These are phyloP conservation scores for Moniliophthora roreri DNA, from an alignment of 1,284 basidiomycete genomes.

Conservation along the genomic window DNA sequence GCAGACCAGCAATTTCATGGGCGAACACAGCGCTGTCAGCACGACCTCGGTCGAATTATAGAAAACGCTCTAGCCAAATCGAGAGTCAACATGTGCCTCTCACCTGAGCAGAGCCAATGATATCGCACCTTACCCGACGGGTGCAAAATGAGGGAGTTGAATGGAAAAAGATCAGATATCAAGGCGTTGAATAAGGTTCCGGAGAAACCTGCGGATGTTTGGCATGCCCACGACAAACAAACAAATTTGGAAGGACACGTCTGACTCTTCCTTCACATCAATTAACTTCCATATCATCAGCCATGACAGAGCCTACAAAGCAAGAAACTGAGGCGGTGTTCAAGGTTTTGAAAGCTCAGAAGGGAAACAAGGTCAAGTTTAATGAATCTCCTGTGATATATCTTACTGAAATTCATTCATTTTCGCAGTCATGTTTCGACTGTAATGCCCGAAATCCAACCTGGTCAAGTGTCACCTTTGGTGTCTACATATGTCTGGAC, in stretches of 20 bases:
- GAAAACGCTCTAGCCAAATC: too few species aligned
- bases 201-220: too few species aligned
- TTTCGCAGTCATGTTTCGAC: slow-evolving; percentile 87
- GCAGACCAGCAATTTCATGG: too few species aligned
- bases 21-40: too few species aligned
- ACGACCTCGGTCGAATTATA: too few species aligned
- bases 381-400: not conserved
- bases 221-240: not conserved
- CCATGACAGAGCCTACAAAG: slow-evolving; percentile 73
- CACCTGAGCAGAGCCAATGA: too few species aligned
- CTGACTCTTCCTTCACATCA: slow-evolving; percentile 1
- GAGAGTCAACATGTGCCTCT: too few species aligned
- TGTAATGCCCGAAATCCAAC: slow-evolving; percentile 97
- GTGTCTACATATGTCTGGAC: slow-evolving; percentile 97
- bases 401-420: slow-evolving; percentile 14
- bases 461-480: slow-evolving; percentile 96
- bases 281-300: not conserved
- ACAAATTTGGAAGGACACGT: not conserved
- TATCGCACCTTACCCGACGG: too few species aligned
- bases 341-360: slow-evolving; percentile 75
- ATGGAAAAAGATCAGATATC: too few species aligned
- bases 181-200: too few species aligned
- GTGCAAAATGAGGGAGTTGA: too few species aligned
- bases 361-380: slow-evolving; percentile 90
- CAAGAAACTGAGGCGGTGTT: slow-evolving; percentile 80